These are phyloP conservation scores for Elaeis oleifera DNA, from an alignment of 202 grass and related monocot species.

Conservation along the genomic window DNA sequence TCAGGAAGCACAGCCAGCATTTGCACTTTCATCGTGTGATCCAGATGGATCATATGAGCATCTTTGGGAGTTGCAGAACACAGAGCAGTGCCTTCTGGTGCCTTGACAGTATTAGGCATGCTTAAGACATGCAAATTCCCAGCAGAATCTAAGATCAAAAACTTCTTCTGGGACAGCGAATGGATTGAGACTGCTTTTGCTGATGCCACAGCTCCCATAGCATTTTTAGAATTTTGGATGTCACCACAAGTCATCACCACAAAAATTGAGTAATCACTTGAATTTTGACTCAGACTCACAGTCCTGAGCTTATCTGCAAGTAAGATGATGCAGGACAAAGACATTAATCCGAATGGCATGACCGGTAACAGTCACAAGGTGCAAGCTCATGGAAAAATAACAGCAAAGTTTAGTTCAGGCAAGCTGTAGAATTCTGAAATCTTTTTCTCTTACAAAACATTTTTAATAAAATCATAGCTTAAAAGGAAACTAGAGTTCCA, in stretches of 20 bases:
- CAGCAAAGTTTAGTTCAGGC: too few relatives aligned
- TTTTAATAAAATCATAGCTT: too few relatives aligned
- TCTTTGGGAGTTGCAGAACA: constrained; percentile 25
- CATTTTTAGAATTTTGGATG: constrained; percentile 25
- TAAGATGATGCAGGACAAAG: neutral
- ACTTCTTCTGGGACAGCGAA: constrained; percentile 61
- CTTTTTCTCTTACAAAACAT: too few relatives aligned
- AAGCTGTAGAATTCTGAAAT: too few relatives aligned
- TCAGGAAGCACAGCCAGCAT: constrained; percentile 63
- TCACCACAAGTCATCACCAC: constrained; percentile 29
- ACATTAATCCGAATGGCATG: too few relatives aligned
- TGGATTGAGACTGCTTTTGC: constrained; percentile 52
- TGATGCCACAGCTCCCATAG: constrained; percentile 27
- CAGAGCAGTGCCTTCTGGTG: constrained; percentile 25
- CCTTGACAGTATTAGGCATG: constrained; percentile 25
- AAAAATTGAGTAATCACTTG: constrained; percentile 60
- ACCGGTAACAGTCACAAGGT: too few relatives aligned
- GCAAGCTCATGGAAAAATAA: too few relatives aligned
- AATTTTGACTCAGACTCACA: constrained; percentile 63
- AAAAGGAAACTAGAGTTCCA: too few relatives aligned
- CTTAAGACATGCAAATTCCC: constrained; percentile 66
- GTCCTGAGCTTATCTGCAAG: constrained; percentile 42
- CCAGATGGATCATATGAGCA: constrained; percentile 29
- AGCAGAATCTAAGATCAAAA: constrained; percentile 69
- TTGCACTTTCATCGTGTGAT: constrained; percentile 69